phyloP scores from a whole-genome alignment of 306 rosid genomes.

The Coriaria nepalensis region DNA sequence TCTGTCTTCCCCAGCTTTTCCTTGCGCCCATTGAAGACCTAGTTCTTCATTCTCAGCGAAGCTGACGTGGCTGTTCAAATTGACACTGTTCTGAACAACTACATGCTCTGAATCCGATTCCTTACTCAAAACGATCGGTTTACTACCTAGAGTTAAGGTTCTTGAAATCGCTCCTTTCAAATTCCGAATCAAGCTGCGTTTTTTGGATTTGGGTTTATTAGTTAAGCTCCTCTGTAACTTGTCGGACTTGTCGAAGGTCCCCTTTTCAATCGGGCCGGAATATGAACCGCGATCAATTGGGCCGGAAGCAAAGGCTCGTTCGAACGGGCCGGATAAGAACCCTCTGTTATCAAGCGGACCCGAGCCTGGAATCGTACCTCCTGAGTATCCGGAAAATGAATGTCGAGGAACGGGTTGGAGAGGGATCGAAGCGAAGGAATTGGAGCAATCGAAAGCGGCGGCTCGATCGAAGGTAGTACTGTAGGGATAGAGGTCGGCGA shows the following conservation, averaged over 20 bases:
- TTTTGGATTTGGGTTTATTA: slow-evolving; percentile 9
- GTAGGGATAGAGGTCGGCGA: slow-evolving; percentile 24
- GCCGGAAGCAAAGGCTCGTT: slow-evolving; percentile 17
- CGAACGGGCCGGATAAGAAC: slow-evolving; percentile 33
- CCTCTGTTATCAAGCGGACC: slow-evolving; percentile 26
- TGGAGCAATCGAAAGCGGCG: slow-evolving; percentile 53
- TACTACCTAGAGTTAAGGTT: slow-evolving; percentile 12
- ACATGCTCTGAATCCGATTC: slow-evolving; percentile 21
- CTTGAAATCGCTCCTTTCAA: slow-evolving; percentile 22
- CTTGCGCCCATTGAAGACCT: slow-evolving; percentile 70
- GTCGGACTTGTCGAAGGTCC: neutral
- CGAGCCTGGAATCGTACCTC: slow-evolving; percentile 7
- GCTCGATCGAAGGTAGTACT: slow-evolving; percentile 33
- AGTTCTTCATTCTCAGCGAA: slow-evolving; percentile 17
- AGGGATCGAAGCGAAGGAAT: slow-evolving; percentile 51
- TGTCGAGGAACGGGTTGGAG: slow-evolving; percentile 30
- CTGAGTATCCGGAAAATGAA: slow-evolving; percentile 14
- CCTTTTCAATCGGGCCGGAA: slow-evolving; percentile 20
- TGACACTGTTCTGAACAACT: slow-evolving; percentile 13
- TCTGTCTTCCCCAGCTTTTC: slow-evolving; percentile 80
- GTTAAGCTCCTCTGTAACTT: slow-evolving; percentile 19
- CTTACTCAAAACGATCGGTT: slow-evolving; percentile 5
- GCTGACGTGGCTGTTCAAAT: slow-evolving; percentile 23
- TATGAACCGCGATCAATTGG: slow-evolving; percentile 24
- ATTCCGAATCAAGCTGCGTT: slow-evolving; percentile 21